Conservation (phyloP, 176 grass and related monocot species). For the Triticum timopheevii region DNA sequence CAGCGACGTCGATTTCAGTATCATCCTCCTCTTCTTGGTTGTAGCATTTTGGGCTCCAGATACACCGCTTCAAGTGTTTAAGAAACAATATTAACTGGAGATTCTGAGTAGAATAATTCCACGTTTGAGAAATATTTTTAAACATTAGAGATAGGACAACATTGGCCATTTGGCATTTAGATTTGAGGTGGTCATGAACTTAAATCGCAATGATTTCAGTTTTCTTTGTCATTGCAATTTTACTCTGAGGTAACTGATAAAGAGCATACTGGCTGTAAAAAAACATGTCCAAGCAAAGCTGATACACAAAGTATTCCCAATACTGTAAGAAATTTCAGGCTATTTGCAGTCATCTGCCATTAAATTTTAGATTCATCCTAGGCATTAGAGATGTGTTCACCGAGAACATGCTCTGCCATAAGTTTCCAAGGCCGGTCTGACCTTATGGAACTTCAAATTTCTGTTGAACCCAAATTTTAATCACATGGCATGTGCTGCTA, state of each 20-base stretch:
- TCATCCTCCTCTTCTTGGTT: slow-evolving; percentile 44
- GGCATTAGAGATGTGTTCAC: background rate
- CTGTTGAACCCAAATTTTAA: background rate
- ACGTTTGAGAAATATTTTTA: background rate
- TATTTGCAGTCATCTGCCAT: background rate
- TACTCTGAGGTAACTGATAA: background rate
- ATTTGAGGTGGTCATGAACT: background rate
- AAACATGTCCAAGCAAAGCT: background rate
- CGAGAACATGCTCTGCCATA: background rate
- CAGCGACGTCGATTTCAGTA: slow-evolving; percentile 14
- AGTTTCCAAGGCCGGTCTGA: background rate
- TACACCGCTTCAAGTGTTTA: slow-evolving; percentile 42
- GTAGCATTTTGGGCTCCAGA: slow-evolving; percentile 58
- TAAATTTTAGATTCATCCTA: background rate
- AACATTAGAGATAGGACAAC: background rate
- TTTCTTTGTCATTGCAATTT: background rate
- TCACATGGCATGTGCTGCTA: background rate
- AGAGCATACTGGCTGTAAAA: background rate
- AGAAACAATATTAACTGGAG: slow-evolving; percentile 5
- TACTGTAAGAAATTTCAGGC: background rate
- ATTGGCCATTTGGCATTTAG: background rate
- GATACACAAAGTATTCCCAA: background rate
- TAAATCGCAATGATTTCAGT: background rate
- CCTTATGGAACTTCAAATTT: background rate
- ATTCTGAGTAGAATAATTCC: background rate